phyloP scores from a whole-genome alignment of 2,329 filamentous ascomycete species.

The Septoria linicola region DNA sequence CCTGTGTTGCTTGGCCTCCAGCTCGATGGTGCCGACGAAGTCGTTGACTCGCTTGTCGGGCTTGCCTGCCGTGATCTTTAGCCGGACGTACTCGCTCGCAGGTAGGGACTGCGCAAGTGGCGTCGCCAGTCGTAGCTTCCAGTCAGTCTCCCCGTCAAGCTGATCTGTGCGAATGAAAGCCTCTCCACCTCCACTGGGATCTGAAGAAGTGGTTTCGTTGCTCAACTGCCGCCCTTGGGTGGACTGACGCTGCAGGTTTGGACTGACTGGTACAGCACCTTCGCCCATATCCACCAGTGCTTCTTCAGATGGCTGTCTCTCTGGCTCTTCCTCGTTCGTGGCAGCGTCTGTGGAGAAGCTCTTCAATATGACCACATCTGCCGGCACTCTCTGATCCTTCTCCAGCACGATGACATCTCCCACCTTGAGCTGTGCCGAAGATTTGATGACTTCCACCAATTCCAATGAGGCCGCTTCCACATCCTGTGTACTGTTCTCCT shows the following conservation, averaged over 20 bases:
- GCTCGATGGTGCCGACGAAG: slow-evolving; percentile 83
- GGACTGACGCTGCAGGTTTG: slow-evolving; percentile 32
- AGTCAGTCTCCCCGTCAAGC: slow-evolving; percentile 95
- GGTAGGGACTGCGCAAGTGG: slow-evolving; percentile 78
- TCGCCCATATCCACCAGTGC: slow-evolving; percentile 31
- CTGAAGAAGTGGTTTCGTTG: slow-evolving; percentile 37
- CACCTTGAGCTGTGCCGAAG: slow-evolving; percentile 84
- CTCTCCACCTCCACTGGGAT: slow-evolving; percentile 64
- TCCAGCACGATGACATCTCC: slow-evolving; percentile 91
- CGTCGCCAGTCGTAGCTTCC: slow-evolving; percentile 90
- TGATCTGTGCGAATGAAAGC: slow-evolving; percentile 98
- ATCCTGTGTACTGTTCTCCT: slow-evolving; percentile 57
- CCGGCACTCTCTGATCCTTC: slow-evolving; percentile 90
- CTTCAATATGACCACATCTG: slow-evolving; percentile 90
- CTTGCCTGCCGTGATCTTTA: slow-evolving; percentile 77
- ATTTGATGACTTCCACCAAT: slow-evolving; percentile 67
- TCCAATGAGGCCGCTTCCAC: slow-evolving; percentile 38
- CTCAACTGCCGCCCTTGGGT: slow-evolving; percentile 24
- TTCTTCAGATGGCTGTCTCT: slow-evolving; percentile 22
- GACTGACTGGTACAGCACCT: slow-evolving; percentile 19
- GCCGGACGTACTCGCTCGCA: slow-evolving; percentile 64
- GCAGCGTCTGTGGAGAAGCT: slow-evolving; percentile 63
- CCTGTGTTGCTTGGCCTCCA: slow-evolving; percentile 57
- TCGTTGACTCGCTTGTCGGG: slow-evolving; percentile 94
- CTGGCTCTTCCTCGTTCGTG: slow-evolving; percentile 37